These are phyloP conservation scores for Trichoderma sp. DNA, from an alignment of 2,329 filamentous ascomycete genomes.

Conservation along the genomic window DNA sequence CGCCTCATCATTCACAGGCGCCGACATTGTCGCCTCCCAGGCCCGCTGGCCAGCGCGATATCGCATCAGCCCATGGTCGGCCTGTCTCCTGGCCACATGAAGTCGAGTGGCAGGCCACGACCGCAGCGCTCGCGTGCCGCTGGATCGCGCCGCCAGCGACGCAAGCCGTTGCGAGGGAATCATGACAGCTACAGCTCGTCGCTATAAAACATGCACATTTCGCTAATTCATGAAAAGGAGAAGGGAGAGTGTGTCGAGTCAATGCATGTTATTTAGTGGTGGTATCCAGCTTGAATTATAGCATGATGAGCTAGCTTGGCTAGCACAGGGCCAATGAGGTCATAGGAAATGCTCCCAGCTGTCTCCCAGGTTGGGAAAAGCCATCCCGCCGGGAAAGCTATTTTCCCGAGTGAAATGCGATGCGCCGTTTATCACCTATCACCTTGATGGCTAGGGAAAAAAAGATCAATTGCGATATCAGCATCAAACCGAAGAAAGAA, in stretches of 20 bases:
- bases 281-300: constrained; percentile 11
- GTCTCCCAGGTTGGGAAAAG: constrained; percentile 28
- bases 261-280: not conserved
- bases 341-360: constrained; percentile 27
- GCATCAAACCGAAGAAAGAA: not conserved
- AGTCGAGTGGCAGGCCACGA: constrained; percentile 1
- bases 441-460: not conserved
- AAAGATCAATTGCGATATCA: not conserved
- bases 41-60: constrained; percentile 28
- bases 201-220: constrained; percentile 7
- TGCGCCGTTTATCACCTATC: not conserved
- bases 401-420: constrained; percentile 34
- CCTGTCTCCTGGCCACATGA: constrained; percentile 1
- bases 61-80: constrained; percentile 11
- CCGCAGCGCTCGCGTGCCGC: constrained; percentile 21
- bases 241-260: not conserved
- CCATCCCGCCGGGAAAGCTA: constrained; percentile 34
- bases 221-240: constrained; percentile 21
- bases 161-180: constrained; percentile 37
- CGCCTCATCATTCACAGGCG: constrained; percentile 48
- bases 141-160: constrained; percentile 27
- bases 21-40: constrained; percentile 36
- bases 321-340: constrained; percentile 31
- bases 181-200: constrained; percentile 34
- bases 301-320: constrained; percentile 15